A percentile compares a stretch with the other conserved stretches of the same genome.
These are phyloP conservation scores for Malassezia globosa DNA, from an alignment of 1,284 basidiomycete species.

Conservation along the genomic window DNA sequence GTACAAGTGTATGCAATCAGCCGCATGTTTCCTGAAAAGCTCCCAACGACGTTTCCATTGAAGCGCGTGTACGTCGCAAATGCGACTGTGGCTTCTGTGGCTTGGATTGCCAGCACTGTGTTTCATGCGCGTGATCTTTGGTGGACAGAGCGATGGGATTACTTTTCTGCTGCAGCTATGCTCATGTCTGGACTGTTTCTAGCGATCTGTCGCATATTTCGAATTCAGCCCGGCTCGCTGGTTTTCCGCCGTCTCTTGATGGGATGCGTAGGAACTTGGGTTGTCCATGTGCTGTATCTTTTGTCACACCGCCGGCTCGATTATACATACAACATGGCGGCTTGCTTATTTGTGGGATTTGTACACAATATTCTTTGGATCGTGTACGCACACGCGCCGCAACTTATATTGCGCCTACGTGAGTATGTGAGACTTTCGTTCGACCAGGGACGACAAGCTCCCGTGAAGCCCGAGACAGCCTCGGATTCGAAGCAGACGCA, in stretches of 20 bases:
- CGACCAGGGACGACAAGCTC: too few species aligned
- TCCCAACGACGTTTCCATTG: slow-evolving; percentile 50
- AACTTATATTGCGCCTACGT: slow-evolving; percentile 15
- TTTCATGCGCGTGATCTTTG: slow-evolving; percentile 85
- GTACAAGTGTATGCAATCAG: slow-evolving; percentile 30
- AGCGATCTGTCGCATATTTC: slow-evolving; percentile 40
- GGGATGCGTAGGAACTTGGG: slow-evolving; percentile 26
- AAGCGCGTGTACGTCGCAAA: slow-evolving; percentile 60
- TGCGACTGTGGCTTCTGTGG: slow-evolving; percentile 67
- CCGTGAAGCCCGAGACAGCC: slow-evolving; percentile 10
- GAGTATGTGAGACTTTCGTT: background rate
- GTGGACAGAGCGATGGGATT: slow-evolving; percentile 79
- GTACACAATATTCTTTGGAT: slow-evolving; percentile 70
- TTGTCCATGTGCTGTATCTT: slow-evolving; percentile 64
- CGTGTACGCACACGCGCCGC: slow-evolving; percentile 27
- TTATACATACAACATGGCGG: slow-evolving; percentile 86
- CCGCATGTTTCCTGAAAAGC: slow-evolving; percentile 19
- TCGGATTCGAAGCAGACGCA: background rate
- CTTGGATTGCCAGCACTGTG: slow-evolving; percentile 82
- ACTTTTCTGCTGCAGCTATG: slow-evolving; percentile 77
- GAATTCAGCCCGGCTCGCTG: slow-evolving; percentile 25
- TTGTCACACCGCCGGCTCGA: slow-evolving; percentile 63
- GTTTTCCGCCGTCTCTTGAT: slow-evolving; percentile 21
- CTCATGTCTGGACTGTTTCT: slow-evolving; percentile 62
- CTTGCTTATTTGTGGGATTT: slow-evolving; percentile 66